Evolutionary conservation across 2,329 filamentous ascomycete genomes (phyloP), one percentile per base, ranked within the genome.

Genomic region (Blumeria graminis): DNA sequence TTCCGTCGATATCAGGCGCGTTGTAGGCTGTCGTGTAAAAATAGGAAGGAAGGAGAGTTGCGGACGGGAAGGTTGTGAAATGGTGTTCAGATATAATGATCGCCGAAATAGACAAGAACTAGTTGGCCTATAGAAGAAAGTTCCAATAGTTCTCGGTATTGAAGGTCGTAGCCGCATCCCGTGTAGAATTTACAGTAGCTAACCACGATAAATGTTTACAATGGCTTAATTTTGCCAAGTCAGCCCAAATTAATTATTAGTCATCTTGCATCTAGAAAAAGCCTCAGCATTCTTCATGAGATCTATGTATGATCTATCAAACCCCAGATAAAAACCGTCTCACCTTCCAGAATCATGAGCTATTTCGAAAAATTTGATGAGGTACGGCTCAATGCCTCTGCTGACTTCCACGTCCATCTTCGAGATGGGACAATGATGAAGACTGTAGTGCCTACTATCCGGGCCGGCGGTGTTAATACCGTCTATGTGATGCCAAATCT

Each of bases 1-100:
- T 65, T 88, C 82, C 0, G 86, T 93, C n/a, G 84, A 87, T 58
- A 93, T 76, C 59, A 85, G 77, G 55, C 89, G 82, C 3, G 77
- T 76, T 61, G 56, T 38, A 65, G 67, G 8, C n/a, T 14, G 69
- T 71, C 57, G 67, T 61, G 61, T 65, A 63, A 59, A 70, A 36
- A 66, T 68, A 32, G 74, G 69, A 54, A 84, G 76, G 69, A 84
- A 86, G 36, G 77, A 76, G 35, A 82, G 70, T 65, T 82, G 78
- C 43, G 80, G 80, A 34, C 80, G 76, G 53, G 71, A 69, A 53
- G 68, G 65, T n/a, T 70, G 66, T 55, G 69, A 65, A 46, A 74
- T 72, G 38, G 73, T 70, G 62, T 74, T 76, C 60, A 76, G 74
- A 14, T 78, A 80, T 67, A 83, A 82, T 38, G 71, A 71, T 28